A percentile compares a stretch with the other conserved stretches of the same genome.
phyloP scores from a whole-genome alignment of 1,284 basidiomycete genomes.

The Wallemia ichthyophaga region DNA sequence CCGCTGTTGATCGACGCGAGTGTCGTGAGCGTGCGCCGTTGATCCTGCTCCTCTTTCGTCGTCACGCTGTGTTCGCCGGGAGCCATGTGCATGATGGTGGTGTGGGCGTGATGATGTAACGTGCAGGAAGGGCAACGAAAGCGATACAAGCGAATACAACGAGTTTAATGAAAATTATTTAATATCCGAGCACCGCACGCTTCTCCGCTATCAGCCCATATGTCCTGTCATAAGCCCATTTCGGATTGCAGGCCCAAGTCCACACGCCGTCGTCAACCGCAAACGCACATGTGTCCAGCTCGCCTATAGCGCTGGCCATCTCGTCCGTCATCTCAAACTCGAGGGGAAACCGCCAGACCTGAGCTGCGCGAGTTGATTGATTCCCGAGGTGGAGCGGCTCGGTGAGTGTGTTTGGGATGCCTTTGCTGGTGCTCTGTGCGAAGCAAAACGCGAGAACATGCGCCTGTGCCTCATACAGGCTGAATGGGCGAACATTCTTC shows the following conservation, averaged over 20 bases:
- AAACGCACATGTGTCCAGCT: not conserved
- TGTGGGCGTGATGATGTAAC: too few species aligned
- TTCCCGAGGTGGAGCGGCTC: not conserved
- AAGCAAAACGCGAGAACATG: not conserved
- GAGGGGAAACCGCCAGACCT: not conserved
- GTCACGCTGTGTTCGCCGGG: too few species aligned
- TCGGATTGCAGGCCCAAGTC: not conserved
- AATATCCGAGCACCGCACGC: not conserved
- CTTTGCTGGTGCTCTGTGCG: not conserved
- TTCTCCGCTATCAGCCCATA: not conserved
- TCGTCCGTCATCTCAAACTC: slow-evolving; percentile 1
- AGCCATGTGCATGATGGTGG: too few species aligned
- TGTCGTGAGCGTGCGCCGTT: not conserved
- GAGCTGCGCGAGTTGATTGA: not conserved
- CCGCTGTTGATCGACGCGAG: not conserved
- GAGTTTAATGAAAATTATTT: not conserved
- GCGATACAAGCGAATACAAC: too few species aligned
- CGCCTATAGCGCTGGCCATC: not conserved
- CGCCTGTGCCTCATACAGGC: not conserved
- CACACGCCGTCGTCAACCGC: not conserved
- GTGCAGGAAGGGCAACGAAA: too few species aligned
- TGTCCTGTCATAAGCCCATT: not conserved
- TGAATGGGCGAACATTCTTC: not conserved
- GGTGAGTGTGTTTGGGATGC: not conserved
- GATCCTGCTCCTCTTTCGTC: not conserved